A percentile compares a stretch with the other conserved stretches of the same genome.
phyloP scores from a whole-genome alignment of 176 grass and related monocot species.

The Eragrostis curvula region DNA sequence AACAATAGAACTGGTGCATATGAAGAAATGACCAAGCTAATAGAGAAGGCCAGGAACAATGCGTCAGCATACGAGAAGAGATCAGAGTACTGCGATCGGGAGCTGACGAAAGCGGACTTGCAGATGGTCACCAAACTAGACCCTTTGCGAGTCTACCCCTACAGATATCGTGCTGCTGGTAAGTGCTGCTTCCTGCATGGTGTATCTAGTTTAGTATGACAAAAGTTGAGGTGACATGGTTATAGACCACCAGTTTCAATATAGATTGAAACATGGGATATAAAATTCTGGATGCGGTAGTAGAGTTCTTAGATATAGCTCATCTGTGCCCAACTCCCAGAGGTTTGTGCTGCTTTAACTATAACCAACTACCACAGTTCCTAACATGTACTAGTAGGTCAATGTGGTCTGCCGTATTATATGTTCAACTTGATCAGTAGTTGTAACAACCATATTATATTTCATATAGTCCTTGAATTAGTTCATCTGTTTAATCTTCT shows the following conservation, averaged over 20 bases:
- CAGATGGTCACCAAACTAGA: constrained; percentile 96
- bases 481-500: constrained; percentile 40
- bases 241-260: constrained; percentile 30
- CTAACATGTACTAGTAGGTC: constrained; percentile 49
- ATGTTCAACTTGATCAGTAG: constrained; percentile 44
- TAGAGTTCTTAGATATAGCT: constrained; percentile 46
- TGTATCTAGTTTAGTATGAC: constrained; percentile 14
- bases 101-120: constrained; percentile 83
- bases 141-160: constrained; percentile 90
- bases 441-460: constrained; percentile 45
- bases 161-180: constrained; percentile 99
- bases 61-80: constrained; percentile 98
- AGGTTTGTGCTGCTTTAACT: constrained; percentile 43
- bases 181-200: constrained; percentile 36
- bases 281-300: constrained; percentile 27
- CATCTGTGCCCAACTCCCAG: constrained; percentile 49
- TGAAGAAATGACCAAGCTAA: constrained; percentile 96
- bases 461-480: constrained; percentile 29
- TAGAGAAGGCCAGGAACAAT: constrained; percentile 96
- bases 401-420: constrained; percentile 43
- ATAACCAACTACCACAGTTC: constrained; percentile 46
- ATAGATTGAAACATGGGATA: constrained; percentile 44
- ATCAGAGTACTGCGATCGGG: constrained; percentile 91
- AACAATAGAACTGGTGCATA: constrained; percentile 76
- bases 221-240: constrained; percentile 15